Conservation (phyloP, 2,329 filamentous ascomycete species). For the Aspergillus pseudotamarii region DNA sequence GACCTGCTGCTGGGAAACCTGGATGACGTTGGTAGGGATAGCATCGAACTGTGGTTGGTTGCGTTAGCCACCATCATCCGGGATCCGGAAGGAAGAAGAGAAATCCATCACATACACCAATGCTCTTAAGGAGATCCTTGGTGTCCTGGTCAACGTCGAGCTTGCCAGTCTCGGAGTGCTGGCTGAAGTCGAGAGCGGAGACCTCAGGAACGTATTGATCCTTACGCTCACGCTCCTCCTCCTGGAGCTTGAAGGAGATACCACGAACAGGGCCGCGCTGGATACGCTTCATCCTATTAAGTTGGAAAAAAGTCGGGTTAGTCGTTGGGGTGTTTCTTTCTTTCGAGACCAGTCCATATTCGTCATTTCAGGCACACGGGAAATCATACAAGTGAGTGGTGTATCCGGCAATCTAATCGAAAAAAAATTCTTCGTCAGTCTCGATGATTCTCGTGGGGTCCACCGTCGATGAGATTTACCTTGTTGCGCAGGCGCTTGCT, state of each 20-base stretch:
- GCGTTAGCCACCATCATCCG: conserved; percentile 30
- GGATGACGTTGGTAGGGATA: conserved; percentile 93
- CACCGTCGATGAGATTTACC: conserved; percentile 56
- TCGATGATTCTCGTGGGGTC: not conserved
- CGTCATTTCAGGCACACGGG: conserved; percentile 3
- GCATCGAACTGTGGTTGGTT: conserved; percentile 75
- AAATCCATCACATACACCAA: conserved; percentile 75
- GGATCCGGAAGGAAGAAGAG: not conserved
- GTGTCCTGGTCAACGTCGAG: conserved; percentile 96
- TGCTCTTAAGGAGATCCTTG: conserved; percentile 98
- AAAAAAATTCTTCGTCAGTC: conserved; percentile 3
- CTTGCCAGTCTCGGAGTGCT: conserved; percentile 82
- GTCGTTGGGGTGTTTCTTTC: not conserved
- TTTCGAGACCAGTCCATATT: not conserved
- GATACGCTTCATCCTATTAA: conserved; percentile 87
- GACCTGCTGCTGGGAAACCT: conserved; percentile 84
- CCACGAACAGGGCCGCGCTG: conserved; percentile 98
- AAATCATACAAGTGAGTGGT: conserved; percentile 72
- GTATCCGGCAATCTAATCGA: conserved; percentile 85
- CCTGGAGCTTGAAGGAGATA: conserved; percentile 99
- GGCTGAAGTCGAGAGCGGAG: conserved; percentile 96
- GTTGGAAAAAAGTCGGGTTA: conserved; percentile 1
- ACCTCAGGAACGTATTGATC: conserved; percentile 99
- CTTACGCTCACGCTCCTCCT: conserved; percentile 99
- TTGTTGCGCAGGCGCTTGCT: conserved; percentile 99